Evolutionary conservation across 1,284 basidiomycete genomes (phyloP), one percentile per base, ranked within the genome.

Genomic region (Cutaneotrichosporon cavernicola): DNA sequence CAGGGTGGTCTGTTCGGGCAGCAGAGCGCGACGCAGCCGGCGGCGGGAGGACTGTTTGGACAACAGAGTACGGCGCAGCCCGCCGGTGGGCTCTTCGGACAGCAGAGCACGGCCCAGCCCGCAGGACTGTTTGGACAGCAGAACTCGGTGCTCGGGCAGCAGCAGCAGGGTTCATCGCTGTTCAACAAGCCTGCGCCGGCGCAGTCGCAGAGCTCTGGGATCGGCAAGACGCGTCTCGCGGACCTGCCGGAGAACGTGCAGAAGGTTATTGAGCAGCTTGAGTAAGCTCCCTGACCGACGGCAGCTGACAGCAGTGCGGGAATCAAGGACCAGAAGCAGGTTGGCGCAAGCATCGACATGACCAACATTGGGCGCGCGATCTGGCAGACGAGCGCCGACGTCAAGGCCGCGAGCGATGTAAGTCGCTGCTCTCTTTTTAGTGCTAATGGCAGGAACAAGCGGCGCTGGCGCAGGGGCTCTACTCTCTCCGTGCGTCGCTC

Each of bases 211-310:
- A 62, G 22, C 52, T 53, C 51, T 30, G 72, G 72, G 0, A 36
- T 76, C 38, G 70, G 56, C 58, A 78, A 77, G 65, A 76, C 76
- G 14, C 76, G 73, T 63, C 78, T 76, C 58, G 66, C 76, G 3
- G 78, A 80, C 49, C 61, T 77, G 13, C 76, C 76, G 0, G 76
- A 75, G 50, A 31, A 58, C 5, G 61, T 61, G 2, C 78, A 80
- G 66, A 76, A 75, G 67, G 63, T 60, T 22, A 71, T 80, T 32
- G 76, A 78, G 60, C 65, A 72, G 63, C 65, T 80, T 47, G 76
- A 80, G 75, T 79, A 58, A 65, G 77, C 70, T 8, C 16, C 9
- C 2, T 13, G 9, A n/a, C 40, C 6, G 18, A 10, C 38, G 8
- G 52, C 22, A 56, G 58, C 60, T 67, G 58, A 67, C 40, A 8